Evolutionary conservation across 805 yeast genomes (phyloP), one percentile per base, ranked within the genome.

Genomic region (Ogataea angusta): DNA sequence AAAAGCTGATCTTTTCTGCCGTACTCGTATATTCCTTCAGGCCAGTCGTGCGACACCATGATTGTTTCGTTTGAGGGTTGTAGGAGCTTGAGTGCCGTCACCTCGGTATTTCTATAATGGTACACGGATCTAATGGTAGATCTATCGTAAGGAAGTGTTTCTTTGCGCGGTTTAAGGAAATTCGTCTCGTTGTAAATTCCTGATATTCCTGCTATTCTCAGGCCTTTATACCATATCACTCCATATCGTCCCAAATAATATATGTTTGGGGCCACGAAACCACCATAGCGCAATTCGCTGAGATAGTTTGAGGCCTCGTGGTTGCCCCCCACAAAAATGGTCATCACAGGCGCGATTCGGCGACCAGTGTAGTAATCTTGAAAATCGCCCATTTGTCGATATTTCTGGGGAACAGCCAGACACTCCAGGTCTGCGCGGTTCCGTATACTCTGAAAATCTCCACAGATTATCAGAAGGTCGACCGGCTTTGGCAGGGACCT

Each of bases 31-130:
- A 90, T 80, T 3, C 85, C 86, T 29, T 71, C 80, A 0, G 99
- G 99, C 99, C 99, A 93, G 66, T 93, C 99, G 62, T 93, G 99
- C 23, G 86, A 76, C 38, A 91, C 45, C 57, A 83, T 69, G 1
- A 89, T 57, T 50, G 86, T 85, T 13, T 47, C 38, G 26, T 54
- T 54, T 10, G 49, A 47, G 23, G 33, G 41, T 43, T 53, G 35
- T 43, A 74, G 51, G 52, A 74, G 49, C 49, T 68, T 62, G 50
- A 87, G 63, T 46, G 83, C 84, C 26, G 78, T 47, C 40, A 75
- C 76, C 42, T 83, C 84, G 39, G 70, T 70, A 34, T 84, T 75
- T 26, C 90, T 75, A 37, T 82, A 78, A 61, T 93, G 96, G 62
- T 85, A 86, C 0, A 78, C 72, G 10, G 88, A 75, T 39, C 85